A percentile compares a stretch with the other conserved stretches of the same genome.
Evolutionary conservation across 1,139 yeast genomes (phyloP).

Genomic region (Yamadazyma membranifaciens): DNA sequence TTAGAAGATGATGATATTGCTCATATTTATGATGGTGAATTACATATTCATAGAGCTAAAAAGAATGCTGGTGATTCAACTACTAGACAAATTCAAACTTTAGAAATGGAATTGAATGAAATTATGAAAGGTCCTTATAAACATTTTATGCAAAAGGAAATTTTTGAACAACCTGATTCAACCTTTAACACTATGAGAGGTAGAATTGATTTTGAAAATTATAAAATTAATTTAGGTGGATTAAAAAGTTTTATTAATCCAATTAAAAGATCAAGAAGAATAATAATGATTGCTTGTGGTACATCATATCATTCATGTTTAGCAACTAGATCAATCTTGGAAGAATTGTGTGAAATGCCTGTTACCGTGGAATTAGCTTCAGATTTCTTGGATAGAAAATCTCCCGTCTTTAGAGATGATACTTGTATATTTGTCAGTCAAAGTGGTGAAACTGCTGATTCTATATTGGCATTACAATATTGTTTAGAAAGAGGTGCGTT

Average conservation of each 20-base stretch:
- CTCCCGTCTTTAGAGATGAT: conserved; percentile 97
- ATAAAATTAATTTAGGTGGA: conserved; percentile 83
- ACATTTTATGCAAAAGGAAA: conserved; percentile 99
- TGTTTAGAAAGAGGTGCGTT: conserved; percentile 97
- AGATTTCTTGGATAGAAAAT: conserved; percentile 90
- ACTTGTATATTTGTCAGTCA: conserved; percentile 97
- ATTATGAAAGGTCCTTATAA: conserved; percentile 97
- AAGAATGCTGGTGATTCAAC: conserved; percentile 89
- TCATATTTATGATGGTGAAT: conserved; percentile 96
- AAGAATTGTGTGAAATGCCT: conserved; percentile 95
- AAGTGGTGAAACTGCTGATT: conserved; percentile 98
- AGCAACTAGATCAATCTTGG: conserved; percentile 95
- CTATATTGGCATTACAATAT: conserved; percentile 94
- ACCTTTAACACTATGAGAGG: conserved; percentile 99
- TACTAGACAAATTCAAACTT: conserved; percentile 91
- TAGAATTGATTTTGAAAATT: conserved; percentile 87
- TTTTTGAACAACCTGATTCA: conserved; percentile 97
- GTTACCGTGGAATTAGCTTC: conserved; percentile 96
- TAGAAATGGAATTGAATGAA: conserved; percentile 95
- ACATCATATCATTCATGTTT: conserved; percentile 98
- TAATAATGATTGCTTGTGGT: conserved; percentile 99
- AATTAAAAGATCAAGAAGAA: conserved; percentile 90
- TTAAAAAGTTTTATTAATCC: conserved; percentile 80
- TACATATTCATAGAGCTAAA: conserved; percentile 96
- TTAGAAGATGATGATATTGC: conserved; percentile 99